A percentile compares a stretch with the other conserved stretches of the same genome.
Evolutionary conservation across 257 asterid species (phyloP).

Genomic region (Jasminum sambac): DNA sequence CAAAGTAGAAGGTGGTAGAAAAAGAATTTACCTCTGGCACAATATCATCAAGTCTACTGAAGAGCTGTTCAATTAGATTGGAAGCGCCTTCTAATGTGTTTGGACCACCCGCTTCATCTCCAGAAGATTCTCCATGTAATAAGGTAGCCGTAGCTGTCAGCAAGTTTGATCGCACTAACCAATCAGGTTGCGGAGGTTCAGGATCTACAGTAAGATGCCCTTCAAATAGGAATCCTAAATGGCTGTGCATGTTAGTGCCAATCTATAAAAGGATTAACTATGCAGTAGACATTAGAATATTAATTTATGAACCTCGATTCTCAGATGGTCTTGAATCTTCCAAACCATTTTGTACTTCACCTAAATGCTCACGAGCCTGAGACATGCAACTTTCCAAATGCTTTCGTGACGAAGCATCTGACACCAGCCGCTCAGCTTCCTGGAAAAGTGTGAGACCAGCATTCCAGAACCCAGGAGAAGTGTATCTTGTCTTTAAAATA

Average conservation of each 20-base stretch:
- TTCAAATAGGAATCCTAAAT: constrained; percentile 87
- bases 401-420: constrained; percentile 54
- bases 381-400: constrained; percentile 64
- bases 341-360: constrained; percentile 47
- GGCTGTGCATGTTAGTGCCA: constrained; percentile 17
- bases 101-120: constrained; percentile 34
- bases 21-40: constrained; percentile 67
- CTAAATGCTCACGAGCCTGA: constrained; percentile 67
- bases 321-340: constrained; percentile 41
- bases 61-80: constrained; percentile 48
- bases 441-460: constrained; percentile 76
- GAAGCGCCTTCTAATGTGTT: constrained; percentile 44
- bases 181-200: constrained; percentile 90
- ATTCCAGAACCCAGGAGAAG: constrained; percentile 91
- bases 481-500: constrained; percentile 83
- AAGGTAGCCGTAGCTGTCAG: constrained; percentile 70
- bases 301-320: constrained; percentile 49
- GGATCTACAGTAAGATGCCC: constrained; percentile 97
- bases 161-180: constrained; percentile 74
- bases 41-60: constrained; percentile 58
- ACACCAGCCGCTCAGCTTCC: constrained; percentile 59
- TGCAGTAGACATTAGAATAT: neutral
- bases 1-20: neutral
- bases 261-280: neutral
- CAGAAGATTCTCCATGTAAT: constrained; percentile 66